Evolutionary conservation across 148 eudicot species (phyloP).

Genomic region (Fagopyrum homotropicum): DNA sequence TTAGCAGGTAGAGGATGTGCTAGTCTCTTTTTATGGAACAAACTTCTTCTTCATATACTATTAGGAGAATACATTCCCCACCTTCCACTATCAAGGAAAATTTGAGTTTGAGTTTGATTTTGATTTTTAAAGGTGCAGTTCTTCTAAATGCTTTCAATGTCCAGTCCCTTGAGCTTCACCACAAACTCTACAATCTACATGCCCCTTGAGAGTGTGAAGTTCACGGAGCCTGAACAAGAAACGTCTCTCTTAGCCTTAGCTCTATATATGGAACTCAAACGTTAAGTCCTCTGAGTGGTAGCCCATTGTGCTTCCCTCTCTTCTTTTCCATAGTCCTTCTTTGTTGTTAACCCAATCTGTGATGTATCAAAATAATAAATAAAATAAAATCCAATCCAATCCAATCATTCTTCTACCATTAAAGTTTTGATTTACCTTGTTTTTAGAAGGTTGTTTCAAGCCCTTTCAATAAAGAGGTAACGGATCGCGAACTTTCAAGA

Average conservation of each 20-base stretch:
- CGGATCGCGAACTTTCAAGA: conserved; percentile 50
- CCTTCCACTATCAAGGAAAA: neutral
- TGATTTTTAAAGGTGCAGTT: conserved; percentile 35
- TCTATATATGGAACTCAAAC: too few species aligned
- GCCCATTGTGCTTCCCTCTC: conserved; percentile 78
- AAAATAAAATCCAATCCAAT: too few species aligned
- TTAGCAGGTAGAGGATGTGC: neutral
- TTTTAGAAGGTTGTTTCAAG: conserved; percentile 48
- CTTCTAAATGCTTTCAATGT: conserved; percentile 31
- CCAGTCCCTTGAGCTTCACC: conserved; percentile 38
- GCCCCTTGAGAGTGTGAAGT: conserved; percentile 36
- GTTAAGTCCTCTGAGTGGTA: conserved; percentile 51
- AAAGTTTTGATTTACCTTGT: conserved; percentile 36
- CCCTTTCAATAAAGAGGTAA: conserved; percentile 50
- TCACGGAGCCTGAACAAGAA: conserved; percentile 31
- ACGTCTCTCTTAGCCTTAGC: neutral
- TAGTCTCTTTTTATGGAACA: neutral
- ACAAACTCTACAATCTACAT: conserved; percentile 37
- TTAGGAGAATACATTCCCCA: too few species aligned
- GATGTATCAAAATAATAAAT: too few species aligned
- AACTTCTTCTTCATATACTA: neutral
- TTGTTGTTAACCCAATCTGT: conserved; percentile 67
- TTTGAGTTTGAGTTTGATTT: neutral
- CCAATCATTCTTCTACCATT: too few species aligned
- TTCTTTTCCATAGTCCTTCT: conserved; percentile 68